Evolutionary conservation across 1,139 yeast species (phyloP).

Genomic region (Hansenula anomala): DNA sequence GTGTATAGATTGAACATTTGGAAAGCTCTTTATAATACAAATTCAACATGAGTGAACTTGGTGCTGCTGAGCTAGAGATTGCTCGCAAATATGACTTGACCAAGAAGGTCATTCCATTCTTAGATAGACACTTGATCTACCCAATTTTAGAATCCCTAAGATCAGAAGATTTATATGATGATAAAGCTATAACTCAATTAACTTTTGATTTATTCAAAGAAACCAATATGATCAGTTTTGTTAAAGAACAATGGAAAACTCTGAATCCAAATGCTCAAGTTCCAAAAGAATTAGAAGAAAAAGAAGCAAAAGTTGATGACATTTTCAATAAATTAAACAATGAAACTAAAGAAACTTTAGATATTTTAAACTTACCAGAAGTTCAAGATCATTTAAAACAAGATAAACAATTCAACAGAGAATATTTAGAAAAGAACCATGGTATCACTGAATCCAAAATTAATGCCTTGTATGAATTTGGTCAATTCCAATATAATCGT

Average conservation of each 20-base stretch:
- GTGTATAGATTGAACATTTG: no score
- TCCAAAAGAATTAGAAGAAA: conserved; percentile 35
- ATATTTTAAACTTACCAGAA: conserved; percentile 42
- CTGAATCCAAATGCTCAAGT: conserved; percentile 32
- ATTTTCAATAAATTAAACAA: conserved; percentile 35
- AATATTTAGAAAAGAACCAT: conserved; percentile 37
- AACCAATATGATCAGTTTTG: conserved; percentile 48
- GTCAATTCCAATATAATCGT: conserved; percentile 54
- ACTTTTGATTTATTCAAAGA: conserved; percentile 49
- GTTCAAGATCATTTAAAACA: conserved; percentile 45
- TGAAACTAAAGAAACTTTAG: conserved; percentile 41
- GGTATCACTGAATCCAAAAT: conserved; percentile 45
- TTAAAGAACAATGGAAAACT: conserved; percentile 37
- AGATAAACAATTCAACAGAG: conserved; percentile 47
- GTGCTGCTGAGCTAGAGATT: conserved; percentile 27
- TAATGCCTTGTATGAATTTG: conserved; percentile 47
- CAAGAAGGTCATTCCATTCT: conserved; percentile 43
- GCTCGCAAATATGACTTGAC: conserved; percentile 47
- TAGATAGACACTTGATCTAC: conserved; percentile 54
- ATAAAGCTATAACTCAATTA: conserved; percentile 36
- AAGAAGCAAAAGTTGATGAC: conserved; percentile 34
- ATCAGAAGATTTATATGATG: conserved; percentile 38
- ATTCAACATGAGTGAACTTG: conserved; percentile 22
- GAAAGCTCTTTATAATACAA: neutral
- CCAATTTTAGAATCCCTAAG: conserved; percentile 47